Percentiles rank a stretch among this genome's conserved stretches.
Conservation (phyloP, 2,329 filamentous ascomycete species). For the Aphanoascus verrucosus region DNA sequence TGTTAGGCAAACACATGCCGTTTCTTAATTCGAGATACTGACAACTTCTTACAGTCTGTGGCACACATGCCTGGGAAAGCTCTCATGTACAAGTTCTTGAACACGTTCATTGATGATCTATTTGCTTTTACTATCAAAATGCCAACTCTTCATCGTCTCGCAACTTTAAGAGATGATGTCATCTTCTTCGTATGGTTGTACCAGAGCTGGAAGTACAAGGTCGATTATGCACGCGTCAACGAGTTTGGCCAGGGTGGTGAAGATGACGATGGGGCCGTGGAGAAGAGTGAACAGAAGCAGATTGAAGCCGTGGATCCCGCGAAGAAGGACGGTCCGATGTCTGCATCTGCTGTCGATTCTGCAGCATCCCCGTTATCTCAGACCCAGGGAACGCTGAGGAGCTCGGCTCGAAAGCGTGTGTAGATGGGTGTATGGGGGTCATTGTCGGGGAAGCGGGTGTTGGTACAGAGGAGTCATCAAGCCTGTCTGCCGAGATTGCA, state of each 20-base stretch:
- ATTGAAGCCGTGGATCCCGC: slow-evolving; percentile 7
- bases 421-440: background rate
- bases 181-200: slow-evolving; percentile 99
- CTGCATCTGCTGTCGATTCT: slow-evolving; percentile 1
- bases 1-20: background rate
- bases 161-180: slow-evolving; percentile 85
- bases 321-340: slow-evolving; percentile 11
- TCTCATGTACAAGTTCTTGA: slow-evolving; percentile 97
- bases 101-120: slow-evolving; percentile 97
- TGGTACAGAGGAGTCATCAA: background rate
- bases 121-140: slow-evolving; percentile 99
- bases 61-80: slow-evolving; percentile 95
- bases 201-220: slow-evolving; percentile 82
- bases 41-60: slow-evolving; percentile 43
- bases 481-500: slow-evolving; percentile 3
- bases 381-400: background rate
- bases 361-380: slow-evolving; percentile 7
- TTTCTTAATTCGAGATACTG: background rate
- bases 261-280: slow-evolving; percentile 55
- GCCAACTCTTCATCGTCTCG: slow-evolving; percentile 83
- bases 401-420: slow-evolving; percentile 15
- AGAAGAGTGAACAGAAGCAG: slow-evolving; percentile 30
- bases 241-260: slow-evolving; percentile 98
- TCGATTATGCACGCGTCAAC: slow-evolving; percentile 86
- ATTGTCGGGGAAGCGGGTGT: background rate